Conservation (phyloP, 2,329 filamentous ascomycete species). For the Hypoxylon sp. region DNA sequence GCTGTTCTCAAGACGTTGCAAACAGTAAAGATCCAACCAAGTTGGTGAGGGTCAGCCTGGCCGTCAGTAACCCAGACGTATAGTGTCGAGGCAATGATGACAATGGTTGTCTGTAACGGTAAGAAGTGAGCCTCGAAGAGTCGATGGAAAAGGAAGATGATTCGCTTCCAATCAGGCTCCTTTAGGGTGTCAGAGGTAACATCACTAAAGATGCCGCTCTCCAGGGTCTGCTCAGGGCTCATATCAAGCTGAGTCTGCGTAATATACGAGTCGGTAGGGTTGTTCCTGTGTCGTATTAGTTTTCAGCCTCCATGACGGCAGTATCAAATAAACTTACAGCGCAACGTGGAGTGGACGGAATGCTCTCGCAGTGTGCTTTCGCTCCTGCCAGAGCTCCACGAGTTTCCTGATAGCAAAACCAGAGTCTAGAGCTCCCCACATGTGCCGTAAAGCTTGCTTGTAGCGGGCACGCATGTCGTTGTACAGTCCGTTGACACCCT, state of each 20-base stretch:
- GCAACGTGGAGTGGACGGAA: conserved; percentile 70
- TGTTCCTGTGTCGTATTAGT: conserved; percentile 56
- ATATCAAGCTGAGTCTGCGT: conserved; percentile 62
- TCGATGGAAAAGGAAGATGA: conserved; percentile 73
- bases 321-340: conserved; percentile 53
- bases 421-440: conserved; percentile 81
- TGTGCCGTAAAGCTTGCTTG: conserved; percentile 79
- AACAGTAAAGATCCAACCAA: conserved; percentile 72
- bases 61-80: conserved; percentile 70
- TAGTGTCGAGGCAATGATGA: conserved; percentile 73
- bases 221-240: conserved; percentile 59
- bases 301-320: background rate
- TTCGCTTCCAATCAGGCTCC: conserved; percentile 68
- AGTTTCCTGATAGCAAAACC: conserved; percentile 74
- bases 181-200: conserved; percentile 67
- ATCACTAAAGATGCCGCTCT: conserved; percentile 70
- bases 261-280: conserved; percentile 64
- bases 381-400: conserved; percentile 70
- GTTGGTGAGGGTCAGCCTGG: conserved; percentile 65
- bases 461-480: conserved; percentile 76
- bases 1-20: conserved; percentile 72
- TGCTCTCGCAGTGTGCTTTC: conserved; percentile 69
- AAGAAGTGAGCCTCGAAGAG: conserved; percentile 83
- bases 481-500: conserved; percentile 67
- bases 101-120: conserved; percentile 76